Base-by-base conservation (phyloP, 2,329 filamentous ascomycete species). In the Ascochyta viciae-villosae region DNA sequence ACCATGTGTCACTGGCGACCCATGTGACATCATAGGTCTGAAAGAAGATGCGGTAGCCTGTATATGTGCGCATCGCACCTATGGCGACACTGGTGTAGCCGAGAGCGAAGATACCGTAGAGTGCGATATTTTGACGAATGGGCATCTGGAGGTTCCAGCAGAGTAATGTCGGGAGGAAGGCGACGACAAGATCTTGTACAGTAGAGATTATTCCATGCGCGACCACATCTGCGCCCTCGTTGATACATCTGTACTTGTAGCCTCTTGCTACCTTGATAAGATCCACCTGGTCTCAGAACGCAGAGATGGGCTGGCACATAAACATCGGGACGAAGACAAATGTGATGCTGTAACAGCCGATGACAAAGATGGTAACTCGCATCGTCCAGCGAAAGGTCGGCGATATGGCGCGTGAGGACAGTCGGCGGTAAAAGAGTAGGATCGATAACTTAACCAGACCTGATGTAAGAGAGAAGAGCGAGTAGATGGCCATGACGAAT, bases 381-480 rank as follows among this genome's bases (percentile, higher is more conserved):
- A 57, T 60, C 7, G 48, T 55, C 57, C 62, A 64, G 40, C 48
- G 57, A 42, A 66, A 68, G 8, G 48, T 23, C 1, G 38, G 50
- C 2, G 65, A 65, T 1, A 66, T 53, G 1, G 56, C 56, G 15
- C 61, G 61, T 2, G 62, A 52, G 10, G 60, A 60, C 2, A 69
- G 46, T 12, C 66, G 61, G 9, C 65, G 61, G 31, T 65, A 70
- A 41, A 68, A 70, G 38, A 66, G 60, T 4, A 72, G 62, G n/a
- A 72, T 66, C 3, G 67, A 69, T 6, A 70, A 58, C 41, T 71
- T 72, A 45, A 71, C 64, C 10, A 71, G 44, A 2, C 68, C 66
- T 2, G 65, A 58, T 6, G 47, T 50, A 5, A 65, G 6, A 12
- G 61, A 54, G 50, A 66, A 72, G 1, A 63, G 23, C 8, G 45